Evolutionary conservation across 305 asterid genomes (phyloP).

Genomic region (Solanum hybrid): DNA sequence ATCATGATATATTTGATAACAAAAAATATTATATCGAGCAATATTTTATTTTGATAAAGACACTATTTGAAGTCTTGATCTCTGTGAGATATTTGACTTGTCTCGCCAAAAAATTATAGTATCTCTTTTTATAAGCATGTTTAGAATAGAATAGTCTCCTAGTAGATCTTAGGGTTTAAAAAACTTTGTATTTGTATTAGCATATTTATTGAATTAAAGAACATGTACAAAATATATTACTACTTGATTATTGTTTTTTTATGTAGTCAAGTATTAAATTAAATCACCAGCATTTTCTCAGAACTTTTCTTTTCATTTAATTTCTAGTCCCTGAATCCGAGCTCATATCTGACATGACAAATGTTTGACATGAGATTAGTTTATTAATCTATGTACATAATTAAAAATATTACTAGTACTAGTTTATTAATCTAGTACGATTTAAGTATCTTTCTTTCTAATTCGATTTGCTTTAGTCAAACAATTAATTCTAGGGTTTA

Average conservation of each 20-base stretch:
- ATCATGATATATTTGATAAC: background rate
- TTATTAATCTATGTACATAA: background rate
- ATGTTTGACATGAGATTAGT: background rate
- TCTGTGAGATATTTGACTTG: rapidly evolving
- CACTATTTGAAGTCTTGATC: background rate
- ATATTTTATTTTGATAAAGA: too few species aligned
- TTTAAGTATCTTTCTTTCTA: too few species aligned
- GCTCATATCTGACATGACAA: background rate
- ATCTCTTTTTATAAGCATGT: background rate
- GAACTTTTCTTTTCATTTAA: background rate
- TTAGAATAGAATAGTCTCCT: too few species aligned
- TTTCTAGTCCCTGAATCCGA: background rate
- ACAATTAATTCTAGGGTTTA: too few species aligned
- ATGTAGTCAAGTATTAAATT: background rate
- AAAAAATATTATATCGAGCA: too few species aligned
- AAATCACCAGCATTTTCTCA: background rate
- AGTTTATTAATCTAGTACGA: too few species aligned
- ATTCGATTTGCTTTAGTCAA: too few species aligned
- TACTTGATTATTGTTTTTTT: background rate
- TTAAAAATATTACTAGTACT: background rate
- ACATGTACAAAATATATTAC: background rate
- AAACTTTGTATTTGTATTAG: background rate
- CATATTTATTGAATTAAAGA: background rate
- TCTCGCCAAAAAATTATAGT: background rate
- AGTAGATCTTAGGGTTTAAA: too few species aligned